Evolutionary conservation across 306 rosid species (phyloP), one percentile per base, ranked within the genome.

Genomic region (Trichosanthes cucumerina): DNA sequence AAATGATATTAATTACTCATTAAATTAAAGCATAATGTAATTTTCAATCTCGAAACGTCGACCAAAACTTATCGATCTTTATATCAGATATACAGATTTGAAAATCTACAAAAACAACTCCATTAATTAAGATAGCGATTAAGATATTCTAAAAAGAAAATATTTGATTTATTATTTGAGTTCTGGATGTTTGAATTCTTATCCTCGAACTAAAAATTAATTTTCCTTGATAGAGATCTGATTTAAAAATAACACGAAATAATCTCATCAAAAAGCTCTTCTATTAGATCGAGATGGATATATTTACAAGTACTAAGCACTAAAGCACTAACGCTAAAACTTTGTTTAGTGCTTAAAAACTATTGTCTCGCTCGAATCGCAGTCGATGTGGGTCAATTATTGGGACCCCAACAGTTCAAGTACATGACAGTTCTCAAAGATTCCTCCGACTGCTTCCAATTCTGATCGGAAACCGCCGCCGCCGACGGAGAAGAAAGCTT

Each of bases 401-500:
- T 84, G 41, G 87, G 87, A 60, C 81, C 87, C 87, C 85, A 84
- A 52, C 87, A 84, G 77, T 81, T 84, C 57, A 84, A 69, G 44
- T 46, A 84, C 85, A 84, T 84, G 81, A 84, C 83, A 5, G 79
- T 81, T 47, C 87, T 84, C 34, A 84, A 39, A 6, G 85, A 84
- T 56, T 84, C 87, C 62, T 81, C 83, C 3, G 82, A 72, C n/a
- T 79, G 59, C 16, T 80, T 70, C 76, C 36, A 23, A 5, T 24
- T 24, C 13, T 24, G 23, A 12, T 23, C 54, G 81, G 75, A 78
- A 81, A 73, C 24, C 28, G 41, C 41, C 9, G 59, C 0, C 43
- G 77, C 13, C 79, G 57, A 65, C 39, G 86, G 39, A 59, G 86
- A 41, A 18, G 76, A 63, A 2, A 84, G 81, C 38, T 76, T 84